phyloP scores from a whole-genome alignment of 2,329 filamentous ascomycete genomes.

The Akanthomyces lecanii region DNA sequence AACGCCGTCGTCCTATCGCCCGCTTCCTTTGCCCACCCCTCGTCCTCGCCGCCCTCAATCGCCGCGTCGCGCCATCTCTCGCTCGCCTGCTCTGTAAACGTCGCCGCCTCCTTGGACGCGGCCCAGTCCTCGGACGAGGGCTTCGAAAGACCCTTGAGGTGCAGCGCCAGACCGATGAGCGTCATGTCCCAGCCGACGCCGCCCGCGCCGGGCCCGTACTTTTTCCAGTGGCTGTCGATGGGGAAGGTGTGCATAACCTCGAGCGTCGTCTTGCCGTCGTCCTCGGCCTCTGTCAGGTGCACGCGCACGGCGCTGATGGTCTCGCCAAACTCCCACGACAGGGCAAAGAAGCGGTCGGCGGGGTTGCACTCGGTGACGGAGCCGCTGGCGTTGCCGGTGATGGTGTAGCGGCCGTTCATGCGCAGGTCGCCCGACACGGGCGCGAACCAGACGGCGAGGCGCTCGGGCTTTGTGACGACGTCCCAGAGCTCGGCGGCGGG shows the following conservation, averaged over 20 bases:
- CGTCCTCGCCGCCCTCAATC: not conserved
- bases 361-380: constrained; percentile 10
- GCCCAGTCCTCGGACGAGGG: constrained; percentile 3
- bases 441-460: constrained; percentile 8
- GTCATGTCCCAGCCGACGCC: constrained; percentile 15
- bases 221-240: constrained; percentile 6
- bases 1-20: constrained; percentile 6
- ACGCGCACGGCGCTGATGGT: constrained; percentile 2
- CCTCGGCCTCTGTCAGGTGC: not conserved
- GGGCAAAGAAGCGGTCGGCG: not conserved
- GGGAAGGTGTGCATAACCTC: constrained; percentile 3
- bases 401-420: constrained; percentile 11
- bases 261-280: not conserved
- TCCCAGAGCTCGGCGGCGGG: not conserved
- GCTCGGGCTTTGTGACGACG: not conserved
- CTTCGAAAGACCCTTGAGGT: not conserved
- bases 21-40: not conserved
- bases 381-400: constrained; percentile 10
- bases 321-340: constrained; percentile 9
- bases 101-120: not conserved
- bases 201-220: constrained; percentile 13
- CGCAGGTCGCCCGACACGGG: constrained; percentile 13
- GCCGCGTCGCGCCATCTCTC: constrained; percentile 7
- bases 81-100: constrained; percentile 1
- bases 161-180: constrained; percentile 3